phyloP scores from a whole-genome alignment of 177 flowering plant species.

The Vitis hybrid region DNA sequence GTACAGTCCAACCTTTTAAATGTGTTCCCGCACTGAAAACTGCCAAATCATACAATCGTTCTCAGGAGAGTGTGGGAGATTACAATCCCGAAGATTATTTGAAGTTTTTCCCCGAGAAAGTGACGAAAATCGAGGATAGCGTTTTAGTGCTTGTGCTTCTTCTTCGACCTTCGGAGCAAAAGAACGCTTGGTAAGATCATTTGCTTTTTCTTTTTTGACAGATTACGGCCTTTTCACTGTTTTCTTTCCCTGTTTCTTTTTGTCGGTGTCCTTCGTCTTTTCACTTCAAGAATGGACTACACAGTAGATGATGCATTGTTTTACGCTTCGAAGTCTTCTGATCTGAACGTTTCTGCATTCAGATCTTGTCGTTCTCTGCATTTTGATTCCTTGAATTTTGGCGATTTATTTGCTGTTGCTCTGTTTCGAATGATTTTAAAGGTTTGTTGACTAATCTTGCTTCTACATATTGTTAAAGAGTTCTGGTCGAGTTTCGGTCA shows the following conservation, averaged over 20 bases:
- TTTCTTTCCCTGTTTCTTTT: background rate
- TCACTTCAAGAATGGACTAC: background rate
- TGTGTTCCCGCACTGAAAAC: constrained; percentile 11
- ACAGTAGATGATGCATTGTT: background rate
- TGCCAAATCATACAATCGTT: background rate
- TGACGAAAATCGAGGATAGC: background rate
- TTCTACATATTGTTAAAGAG: background rate
- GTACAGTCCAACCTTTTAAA: constrained; percentile 14
- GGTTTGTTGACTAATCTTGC: background rate
- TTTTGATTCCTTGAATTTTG: background rate
- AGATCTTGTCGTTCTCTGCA: constrained; percentile 4
- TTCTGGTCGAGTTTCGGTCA: too few species aligned
- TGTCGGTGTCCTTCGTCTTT: background rate
- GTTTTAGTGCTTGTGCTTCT: background rate
- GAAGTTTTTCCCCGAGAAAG: constrained; percentile 7
- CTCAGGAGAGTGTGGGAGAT: constrained; percentile 1
- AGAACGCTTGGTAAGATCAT: background rate
- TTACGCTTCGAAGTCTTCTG: background rate
- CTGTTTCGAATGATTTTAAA: background rate
- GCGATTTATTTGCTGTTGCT: background rate
- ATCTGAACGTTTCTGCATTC: background rate
- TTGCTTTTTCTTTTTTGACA: background rate
- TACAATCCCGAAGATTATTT: constrained; percentile 7
- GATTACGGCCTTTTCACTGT: background rate
- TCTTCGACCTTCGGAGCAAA: background rate